These are phyloP conservation scores for Phytomonas sp. DNA, from an alignment of 208 protist species.

Conservation along the genomic window DNA sequence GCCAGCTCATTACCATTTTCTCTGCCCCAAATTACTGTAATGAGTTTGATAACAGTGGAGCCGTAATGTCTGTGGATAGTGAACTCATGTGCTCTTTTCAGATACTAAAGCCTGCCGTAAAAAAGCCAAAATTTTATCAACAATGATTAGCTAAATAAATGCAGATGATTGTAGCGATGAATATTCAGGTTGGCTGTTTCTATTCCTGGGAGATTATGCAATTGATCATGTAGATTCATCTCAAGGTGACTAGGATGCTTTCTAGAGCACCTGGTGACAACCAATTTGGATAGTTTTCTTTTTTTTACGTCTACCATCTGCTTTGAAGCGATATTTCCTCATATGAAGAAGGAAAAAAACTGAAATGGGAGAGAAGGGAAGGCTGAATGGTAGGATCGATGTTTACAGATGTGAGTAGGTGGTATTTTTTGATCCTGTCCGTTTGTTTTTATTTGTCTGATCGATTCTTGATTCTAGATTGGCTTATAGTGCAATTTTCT, in stretches of 20 bases:
- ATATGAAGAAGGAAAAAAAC: not conserved
- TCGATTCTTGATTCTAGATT: not conserved
- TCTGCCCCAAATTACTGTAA: slow-evolving; percentile 98
- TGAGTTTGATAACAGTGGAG: slow-evolving; percentile 98
- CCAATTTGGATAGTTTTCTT: not conserved
- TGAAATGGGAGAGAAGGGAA: not conserved
- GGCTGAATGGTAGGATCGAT: not conserved
- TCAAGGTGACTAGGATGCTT: not conserved
- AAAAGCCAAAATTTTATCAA: slow-evolving; percentile 84
- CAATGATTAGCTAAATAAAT: slow-evolving; percentile 9
- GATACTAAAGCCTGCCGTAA: slow-evolving; percentile 90
- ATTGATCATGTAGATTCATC: not conserved
- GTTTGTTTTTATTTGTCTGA: not conserved
- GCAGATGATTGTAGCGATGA: not conserved
- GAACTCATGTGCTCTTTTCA: slow-evolving; percentile 99
- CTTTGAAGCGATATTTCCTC: not conserved
- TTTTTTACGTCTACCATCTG: slow-evolving; percentile 11
- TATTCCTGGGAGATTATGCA: not conserved
- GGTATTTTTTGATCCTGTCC: not conserved
- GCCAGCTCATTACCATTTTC: slow-evolving; percentile 96
- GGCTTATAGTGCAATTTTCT: not conserved
- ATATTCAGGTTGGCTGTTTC: not conserved
- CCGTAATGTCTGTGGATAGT: slow-evolving; percentile 98
- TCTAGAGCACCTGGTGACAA: not conserved
- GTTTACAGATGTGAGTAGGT: not conserved